These are phyloP conservation scores for Pichia nakasei DNA, from an alignment of 805 yeast species.

Conservation along the genomic window DNA sequence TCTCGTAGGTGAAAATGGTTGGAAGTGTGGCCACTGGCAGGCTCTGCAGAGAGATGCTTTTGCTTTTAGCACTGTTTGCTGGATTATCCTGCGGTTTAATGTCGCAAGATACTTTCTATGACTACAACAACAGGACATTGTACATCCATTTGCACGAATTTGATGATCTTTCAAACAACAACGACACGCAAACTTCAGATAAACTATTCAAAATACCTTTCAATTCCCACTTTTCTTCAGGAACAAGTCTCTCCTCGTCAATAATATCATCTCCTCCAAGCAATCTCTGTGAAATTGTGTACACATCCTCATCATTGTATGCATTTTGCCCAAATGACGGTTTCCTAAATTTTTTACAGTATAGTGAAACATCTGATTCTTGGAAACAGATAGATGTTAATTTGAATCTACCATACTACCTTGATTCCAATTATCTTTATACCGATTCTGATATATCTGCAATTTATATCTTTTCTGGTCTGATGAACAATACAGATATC, in stretches of 20 bases:
- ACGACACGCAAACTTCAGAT: constrained; percentile 1
- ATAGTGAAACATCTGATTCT: constrained; percentile 1
- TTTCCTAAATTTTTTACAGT: constrained; percentile 6
- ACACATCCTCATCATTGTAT: constrained; percentile 14
- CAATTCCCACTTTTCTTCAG: constrained; percentile 17
- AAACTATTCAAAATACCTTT: constrained; percentile 22
- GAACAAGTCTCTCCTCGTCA: constrained; percentile 10
- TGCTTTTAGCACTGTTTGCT: not conserved
- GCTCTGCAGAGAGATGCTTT: not conserved
- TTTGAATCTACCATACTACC: constrained; percentile 14
- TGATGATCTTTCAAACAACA: not conserved
- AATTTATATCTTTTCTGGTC: constrained; percentile 51
- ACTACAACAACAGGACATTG: constrained; percentile 24
- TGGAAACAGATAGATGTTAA: constrained; percentile 20
- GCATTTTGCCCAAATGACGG: constrained; percentile 18
- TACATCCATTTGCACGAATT: constrained; percentile 18
- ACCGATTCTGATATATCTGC: constrained; percentile 30
- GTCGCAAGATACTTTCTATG: constrained; percentile 22
- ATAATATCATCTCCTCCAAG: constrained; percentile 16
- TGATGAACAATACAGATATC: constrained; percentile 14
- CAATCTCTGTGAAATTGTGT: constrained; percentile 15
- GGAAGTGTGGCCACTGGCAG: not conserved
- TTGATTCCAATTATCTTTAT: constrained; percentile 34
- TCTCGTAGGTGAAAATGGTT: too few species aligned
- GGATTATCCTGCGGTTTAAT: not conserved